Conservation (phyloP, 2,329 filamentous ascomycete genomes). For the Monosporascus sp. region DNA sequence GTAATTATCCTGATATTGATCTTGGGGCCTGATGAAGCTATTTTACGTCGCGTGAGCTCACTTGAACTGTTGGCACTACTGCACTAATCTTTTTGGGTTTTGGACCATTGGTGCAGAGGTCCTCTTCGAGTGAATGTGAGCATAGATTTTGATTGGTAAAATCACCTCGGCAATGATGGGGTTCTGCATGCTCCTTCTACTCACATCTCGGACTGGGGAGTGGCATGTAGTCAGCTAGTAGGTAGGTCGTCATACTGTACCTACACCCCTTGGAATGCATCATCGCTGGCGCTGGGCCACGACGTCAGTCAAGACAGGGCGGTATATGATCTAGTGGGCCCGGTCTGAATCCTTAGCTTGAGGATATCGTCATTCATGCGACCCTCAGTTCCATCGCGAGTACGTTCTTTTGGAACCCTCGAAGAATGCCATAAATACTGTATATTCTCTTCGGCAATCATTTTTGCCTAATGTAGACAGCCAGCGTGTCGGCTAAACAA, state of each 20-base stretch:
- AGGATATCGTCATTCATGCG: background rate
- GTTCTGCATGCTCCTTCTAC: too few species aligned
- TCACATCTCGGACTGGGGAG: background rate
- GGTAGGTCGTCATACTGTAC: background rate
- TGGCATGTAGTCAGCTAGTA: background rate
- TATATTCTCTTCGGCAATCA: background rate
- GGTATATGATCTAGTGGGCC: background rate
- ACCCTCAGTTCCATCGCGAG: background rate
- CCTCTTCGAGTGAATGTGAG: too few species aligned
- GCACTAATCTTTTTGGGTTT: too few species aligned
- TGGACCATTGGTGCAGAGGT: too few species aligned
- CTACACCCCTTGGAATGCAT: background rate
- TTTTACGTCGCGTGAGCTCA: too few species aligned
- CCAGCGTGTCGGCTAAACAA: background rate
- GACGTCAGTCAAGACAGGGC: background rate
- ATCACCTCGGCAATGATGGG: background rate
- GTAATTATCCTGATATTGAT: too few species aligned
- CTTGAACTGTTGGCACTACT: too few species aligned
- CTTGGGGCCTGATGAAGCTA: too few species aligned
- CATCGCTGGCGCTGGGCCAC: background rate
- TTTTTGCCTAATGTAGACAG: background rate
- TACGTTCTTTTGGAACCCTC: background rate
- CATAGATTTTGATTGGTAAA: background rate
- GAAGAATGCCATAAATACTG: background rate
- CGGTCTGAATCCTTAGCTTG: background rate